A percentile compares a stretch with the other conserved stretches of the same genome.
phyloP scores from a whole-genome alignment of 768 basidiomycete species.

The Collybia mongolica region DNA sequence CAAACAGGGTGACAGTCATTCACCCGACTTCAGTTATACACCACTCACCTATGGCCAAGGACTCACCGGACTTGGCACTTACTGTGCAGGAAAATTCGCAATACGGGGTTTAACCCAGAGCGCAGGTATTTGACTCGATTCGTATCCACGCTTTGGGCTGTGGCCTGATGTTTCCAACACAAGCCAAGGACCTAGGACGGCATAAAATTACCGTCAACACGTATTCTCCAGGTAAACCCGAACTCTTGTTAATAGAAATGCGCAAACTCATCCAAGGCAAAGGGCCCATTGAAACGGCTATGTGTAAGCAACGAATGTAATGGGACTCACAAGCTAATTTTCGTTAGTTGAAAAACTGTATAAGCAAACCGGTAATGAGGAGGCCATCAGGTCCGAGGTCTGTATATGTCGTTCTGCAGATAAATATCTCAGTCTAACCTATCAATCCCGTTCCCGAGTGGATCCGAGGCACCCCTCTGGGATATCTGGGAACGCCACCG shows the following conservation, averaged over 20 bases:
- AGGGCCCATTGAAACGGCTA: slow-evolving; percentile 6
- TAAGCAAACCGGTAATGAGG: too few species aligned
- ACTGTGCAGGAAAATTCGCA: slow-evolving; percentile 37
- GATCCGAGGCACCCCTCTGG: slow-evolving; percentile 3
- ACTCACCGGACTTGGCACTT: slow-evolving; percentile 16
- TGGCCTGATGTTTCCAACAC: background rate
- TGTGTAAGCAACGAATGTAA: too few species aligned
- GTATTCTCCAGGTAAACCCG: slow-evolving; percentile 30
- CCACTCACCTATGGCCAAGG: background rate
- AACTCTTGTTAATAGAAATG: too few species aligned
- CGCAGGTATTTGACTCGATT: slow-evolving; percentile 24
- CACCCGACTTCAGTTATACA: background rate
- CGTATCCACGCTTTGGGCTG: background rate
- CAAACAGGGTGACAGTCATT: slow-evolving; percentile 19
- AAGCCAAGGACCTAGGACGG: slow-evolving; percentile 34
- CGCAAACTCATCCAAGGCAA: too few species aligned
- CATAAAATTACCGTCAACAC: slow-evolving; percentile 42
- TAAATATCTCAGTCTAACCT: too few species aligned
- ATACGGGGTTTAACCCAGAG: slow-evolving; percentile 38
- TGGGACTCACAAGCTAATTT: too few species aligned
- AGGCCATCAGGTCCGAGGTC: too few species aligned
- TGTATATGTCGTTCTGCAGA: too few species aligned
- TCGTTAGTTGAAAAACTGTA: too few species aligned
- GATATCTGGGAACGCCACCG: slow-evolving; percentile 21
- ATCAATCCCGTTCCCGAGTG: background rate